Conservation (phyloP, 129 eudicot species). For the Helianthus tuberosus region DNA sequence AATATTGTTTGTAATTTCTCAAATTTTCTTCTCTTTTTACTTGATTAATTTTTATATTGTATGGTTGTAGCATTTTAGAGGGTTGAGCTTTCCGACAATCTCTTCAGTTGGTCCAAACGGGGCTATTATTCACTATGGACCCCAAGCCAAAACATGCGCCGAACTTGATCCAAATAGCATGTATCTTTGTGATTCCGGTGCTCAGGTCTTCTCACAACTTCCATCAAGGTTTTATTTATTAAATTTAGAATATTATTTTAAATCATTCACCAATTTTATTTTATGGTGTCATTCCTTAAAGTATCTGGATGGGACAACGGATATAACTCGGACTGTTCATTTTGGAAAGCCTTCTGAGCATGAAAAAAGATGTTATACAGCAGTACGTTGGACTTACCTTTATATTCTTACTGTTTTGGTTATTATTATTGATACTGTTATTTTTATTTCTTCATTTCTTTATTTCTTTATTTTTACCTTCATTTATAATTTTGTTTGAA, state of each 20-base stretch:
- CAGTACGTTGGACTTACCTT: slow-evolving; percentile 50
- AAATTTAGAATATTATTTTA: background rate
- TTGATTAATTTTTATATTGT: slow-evolving; percentile 4
- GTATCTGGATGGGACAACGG: slow-evolving; percentile 98
- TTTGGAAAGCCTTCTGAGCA: slow-evolving; percentile 91
- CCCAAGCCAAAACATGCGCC: slow-evolving; percentile 77
- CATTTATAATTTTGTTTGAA: background rate
- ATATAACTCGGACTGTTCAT: slow-evolving; percentile 96
- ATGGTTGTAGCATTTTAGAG: slow-evolving; percentile 75
- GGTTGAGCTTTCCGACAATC: slow-evolving; percentile 94
- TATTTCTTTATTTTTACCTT: slow-evolving; percentile 7
- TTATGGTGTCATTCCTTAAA: slow-evolving; percentile 36
- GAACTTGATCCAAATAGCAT: slow-evolving; percentile 88
- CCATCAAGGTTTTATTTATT: background rate
- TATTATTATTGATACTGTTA: background rate
- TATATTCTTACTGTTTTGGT: slow-evolving; percentile 16
- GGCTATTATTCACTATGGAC: slow-evolving; percentile 88
- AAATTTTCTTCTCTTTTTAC: background rate
- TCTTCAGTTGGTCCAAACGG: slow-evolving; percentile 98
- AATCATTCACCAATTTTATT: background rate
- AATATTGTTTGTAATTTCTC: background rate
- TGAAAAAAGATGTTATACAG: slow-evolving; percentile 91
- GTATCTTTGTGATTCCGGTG: slow-evolving; percentile 93
- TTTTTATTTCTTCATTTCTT: background rate
- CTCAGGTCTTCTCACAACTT: slow-evolving; percentile 62